Evolutionary conservation across 441 rosid species (phyloP).

Genomic region (Erodium chrysanthum): DNA sequence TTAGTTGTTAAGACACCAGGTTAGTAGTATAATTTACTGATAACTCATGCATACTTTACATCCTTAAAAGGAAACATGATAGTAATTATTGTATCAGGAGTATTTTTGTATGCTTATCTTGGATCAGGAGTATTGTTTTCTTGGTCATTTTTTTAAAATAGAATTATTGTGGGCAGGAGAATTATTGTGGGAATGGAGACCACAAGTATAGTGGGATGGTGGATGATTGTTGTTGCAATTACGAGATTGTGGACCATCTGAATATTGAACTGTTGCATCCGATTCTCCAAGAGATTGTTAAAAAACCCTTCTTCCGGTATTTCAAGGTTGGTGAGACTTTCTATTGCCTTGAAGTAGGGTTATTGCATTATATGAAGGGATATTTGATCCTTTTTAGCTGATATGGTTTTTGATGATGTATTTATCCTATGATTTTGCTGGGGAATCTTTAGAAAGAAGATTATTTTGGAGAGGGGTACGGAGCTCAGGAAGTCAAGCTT

Average conservation of each 20-base stretch:
- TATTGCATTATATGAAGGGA: not conserved
- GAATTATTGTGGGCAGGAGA: not conserved
- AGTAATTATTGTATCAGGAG: not conserved
- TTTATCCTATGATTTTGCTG: not conserved
- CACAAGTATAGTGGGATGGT: slow-evolving; percentile 55
- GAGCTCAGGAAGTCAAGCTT: not conserved
- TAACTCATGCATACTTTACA: not conserved
- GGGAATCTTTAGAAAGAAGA: not conserved
- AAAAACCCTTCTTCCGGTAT: slow-evolving; percentile 67
- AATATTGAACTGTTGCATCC: slow-evolving; percentile 69
- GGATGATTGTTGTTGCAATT: slow-evolving; percentile 82
- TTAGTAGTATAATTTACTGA: no score
- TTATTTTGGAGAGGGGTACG: not conserved
- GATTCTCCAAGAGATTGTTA: slow-evolving; percentile 57
- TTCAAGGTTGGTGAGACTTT: slow-evolving; percentile 51
- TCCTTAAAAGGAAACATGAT: not conserved
- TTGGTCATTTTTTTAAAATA: not conserved
- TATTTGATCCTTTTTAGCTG: not conserved
- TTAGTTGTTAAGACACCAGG: no score
- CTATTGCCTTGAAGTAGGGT: not conserved
- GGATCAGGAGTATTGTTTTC: not conserved
- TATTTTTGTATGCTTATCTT: no score
- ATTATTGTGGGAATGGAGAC: slow-evolving; percentile 20
- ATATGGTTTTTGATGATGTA: not conserved
- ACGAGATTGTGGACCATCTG: slow-evolving; percentile 59